phyloP scores from a whole-genome alignment of 1,284 basidiomycete species.

The Rhizoctonia solani region DNA sequence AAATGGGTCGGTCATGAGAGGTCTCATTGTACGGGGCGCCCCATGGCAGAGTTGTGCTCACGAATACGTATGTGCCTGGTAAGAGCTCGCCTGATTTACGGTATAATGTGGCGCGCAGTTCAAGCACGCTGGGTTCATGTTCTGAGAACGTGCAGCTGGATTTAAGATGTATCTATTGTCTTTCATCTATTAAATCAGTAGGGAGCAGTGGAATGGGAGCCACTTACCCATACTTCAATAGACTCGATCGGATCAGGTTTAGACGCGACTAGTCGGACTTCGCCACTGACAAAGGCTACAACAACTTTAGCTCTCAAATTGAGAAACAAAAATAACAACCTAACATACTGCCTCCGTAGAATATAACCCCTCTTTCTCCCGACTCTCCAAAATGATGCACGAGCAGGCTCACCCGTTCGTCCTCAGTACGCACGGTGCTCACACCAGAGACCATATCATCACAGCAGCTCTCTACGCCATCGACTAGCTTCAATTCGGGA shows the following conservation, averaged over 20 bases:
- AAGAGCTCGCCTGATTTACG: not conserved
- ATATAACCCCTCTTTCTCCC: slow-evolving; percentile 3
- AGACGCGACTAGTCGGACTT: slow-evolving; percentile 4
- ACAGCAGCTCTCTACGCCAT: slow-evolving; percentile 1
- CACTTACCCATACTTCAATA: slow-evolving; percentile 15
- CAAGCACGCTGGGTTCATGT: not conserved
- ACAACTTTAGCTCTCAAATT: not conserved
- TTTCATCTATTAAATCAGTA: not conserved
- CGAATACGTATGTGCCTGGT: slow-evolving; percentile 17
- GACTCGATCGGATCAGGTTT: slow-evolving; percentile 20
- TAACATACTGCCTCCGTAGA: slow-evolving; percentile 12
- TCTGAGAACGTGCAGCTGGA: slow-evolving; percentile 4
- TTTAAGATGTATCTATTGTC: slow-evolving; percentile 10
- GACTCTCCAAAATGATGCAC: slow-evolving; percentile 19
- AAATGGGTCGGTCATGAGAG: too few species aligned
- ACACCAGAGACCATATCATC: not conserved
- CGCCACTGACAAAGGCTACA: slow-evolving; percentile 17
- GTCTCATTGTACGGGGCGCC: not conserved
- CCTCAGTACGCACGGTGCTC: not conserved
- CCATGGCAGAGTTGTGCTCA: not conserved
- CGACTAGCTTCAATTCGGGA: slow-evolving; percentile 7
- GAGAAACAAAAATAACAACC: not conserved
- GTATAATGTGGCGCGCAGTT: not conserved
- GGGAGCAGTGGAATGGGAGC: not conserved
- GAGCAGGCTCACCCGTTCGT: not conserved